These are phyloP conservation scores for Syncephalis plumigaleata DNA, from an alignment of 371 early-diverging fungal genomes.

Conservation along the genomic window DNA sequence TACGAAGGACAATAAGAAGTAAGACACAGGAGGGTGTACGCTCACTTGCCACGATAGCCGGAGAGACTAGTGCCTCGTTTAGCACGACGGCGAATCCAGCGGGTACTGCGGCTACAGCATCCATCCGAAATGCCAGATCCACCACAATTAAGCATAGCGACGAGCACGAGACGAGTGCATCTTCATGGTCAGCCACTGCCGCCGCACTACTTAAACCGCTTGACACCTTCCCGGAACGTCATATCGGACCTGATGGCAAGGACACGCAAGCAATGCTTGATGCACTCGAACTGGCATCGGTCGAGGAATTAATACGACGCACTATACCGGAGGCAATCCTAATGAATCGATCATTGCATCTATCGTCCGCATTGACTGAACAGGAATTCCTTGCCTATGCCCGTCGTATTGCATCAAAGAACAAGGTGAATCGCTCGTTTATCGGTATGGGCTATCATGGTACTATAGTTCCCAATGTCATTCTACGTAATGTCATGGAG, in stretches of 20 bases:
- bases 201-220: slow-evolving; percentile 16
- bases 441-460: slow-evolving; percentile 92
- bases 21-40: too few relatives aligned
- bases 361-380: slow-evolving; percentile 56
- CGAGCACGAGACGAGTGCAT: too few relatives aligned
- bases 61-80: too few relatives aligned
- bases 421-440: slow-evolving; percentile 77
- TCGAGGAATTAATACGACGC: slow-evolving; percentile 65
- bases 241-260: slow-evolving; percentile 62
- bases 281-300: slow-evolving; percentile 45
- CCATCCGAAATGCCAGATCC: too few relatives aligned
- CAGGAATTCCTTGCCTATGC: slow-evolving; percentile 63
- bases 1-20: too few relatives aligned
- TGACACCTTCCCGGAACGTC: slow-evolving; percentile 68
- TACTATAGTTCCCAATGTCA: slow-evolving; percentile 80
- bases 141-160: too few relatives aligned
- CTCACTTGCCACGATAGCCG: too few relatives aligned
- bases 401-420: slow-evolving; percentile 65
- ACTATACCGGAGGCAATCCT: slow-evolving; percentile 76
- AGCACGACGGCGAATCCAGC: too few relatives aligned
- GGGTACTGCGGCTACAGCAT: too few relatives aligned
- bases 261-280: slow-evolving; percentile 69
- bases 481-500: slow-evolving; percentile 88
- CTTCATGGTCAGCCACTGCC: too few relatives aligned
- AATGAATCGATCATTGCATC: slow-evolving; percentile 39